Conservation (phyloP, 2,329 filamentous ascomycete species). For the Colletotrichum falcatum region DNA sequence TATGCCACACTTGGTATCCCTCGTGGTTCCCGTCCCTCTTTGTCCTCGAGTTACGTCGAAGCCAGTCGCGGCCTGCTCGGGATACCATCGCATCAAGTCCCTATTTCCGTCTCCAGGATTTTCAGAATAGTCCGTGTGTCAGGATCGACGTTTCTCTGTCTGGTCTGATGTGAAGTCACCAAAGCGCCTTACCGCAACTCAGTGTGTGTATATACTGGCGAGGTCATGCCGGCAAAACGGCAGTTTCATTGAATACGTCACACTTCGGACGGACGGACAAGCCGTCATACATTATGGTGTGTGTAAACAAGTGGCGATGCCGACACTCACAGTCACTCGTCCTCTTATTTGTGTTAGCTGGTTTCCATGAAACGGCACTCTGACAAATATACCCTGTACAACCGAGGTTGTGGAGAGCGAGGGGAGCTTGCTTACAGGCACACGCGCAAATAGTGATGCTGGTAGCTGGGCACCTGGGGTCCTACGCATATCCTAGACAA, state of each 20-base stretch:
- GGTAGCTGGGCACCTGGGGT: not conserved
- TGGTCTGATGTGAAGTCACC: constrained; percentile 16
- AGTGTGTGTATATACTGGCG: constrained; percentile 2
- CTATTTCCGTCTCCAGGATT: not conserved
- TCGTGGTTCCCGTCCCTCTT: not conserved
- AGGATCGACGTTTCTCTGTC: not conserved
- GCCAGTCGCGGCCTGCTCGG: constrained; percentile 7
- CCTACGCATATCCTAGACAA: too few species aligned
- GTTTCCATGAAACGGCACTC: not conserved
- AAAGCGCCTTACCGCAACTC: not conserved
- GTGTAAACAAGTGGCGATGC: not conserved
- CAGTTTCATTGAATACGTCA: not conserved
- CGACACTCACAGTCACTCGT: too few species aligned
- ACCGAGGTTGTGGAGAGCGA: not conserved
- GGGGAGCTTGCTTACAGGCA: not conserved
- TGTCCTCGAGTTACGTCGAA: not conserved
- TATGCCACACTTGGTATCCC: not conserved
- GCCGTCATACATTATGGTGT: not conserved
- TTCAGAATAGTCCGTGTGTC: not conserved
- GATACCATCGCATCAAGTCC: not conserved
- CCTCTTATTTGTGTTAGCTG: not conserved
- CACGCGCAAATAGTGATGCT: not conserved
- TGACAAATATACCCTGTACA: not conserved
- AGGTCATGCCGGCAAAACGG: constrained; percentile 6
- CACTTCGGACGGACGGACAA: not conserved